Percentiles rank a stretch among this genome's conserved stretches.
Evolutionary conservation across 2,329 filamentous ascomycete species (phyloP).

Genomic region (Colletotrichum kahawae): DNA sequence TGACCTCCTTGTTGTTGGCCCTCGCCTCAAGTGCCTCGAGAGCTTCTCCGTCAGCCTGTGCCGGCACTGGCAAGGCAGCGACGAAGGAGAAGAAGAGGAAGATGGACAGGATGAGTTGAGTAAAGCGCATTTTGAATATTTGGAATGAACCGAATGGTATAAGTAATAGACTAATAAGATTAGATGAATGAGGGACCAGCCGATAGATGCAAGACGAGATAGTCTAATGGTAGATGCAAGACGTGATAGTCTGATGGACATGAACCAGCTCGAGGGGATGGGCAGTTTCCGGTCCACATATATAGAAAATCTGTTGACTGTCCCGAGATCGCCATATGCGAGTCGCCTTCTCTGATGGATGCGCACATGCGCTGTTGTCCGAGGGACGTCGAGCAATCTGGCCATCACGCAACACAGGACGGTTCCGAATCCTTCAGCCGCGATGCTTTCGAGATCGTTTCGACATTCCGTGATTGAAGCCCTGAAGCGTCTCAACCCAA

Average conservation of each 20-base stretch:
- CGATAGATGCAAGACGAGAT: background rate
- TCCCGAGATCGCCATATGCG: background rate
- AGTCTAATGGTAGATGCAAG: too few relatives aligned
- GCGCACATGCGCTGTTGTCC: background rate
- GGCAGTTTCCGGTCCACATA: background rate
- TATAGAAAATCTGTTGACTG: background rate
- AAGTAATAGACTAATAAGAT: background rate
- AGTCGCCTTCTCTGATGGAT: background rate
- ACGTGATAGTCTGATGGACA: background rate
- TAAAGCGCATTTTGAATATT: background rate
- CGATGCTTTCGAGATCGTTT: background rate
- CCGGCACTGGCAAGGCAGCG: background rate
- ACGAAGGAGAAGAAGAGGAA: constrained; percentile 3
- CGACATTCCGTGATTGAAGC: background rate
- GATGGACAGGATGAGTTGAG: background rate
- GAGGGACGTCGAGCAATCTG: background rate
- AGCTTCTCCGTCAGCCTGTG: background rate
- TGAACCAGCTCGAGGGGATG: too few relatives aligned
- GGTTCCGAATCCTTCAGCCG: background rate
- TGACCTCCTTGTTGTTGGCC: background rate
- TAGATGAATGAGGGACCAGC: background rate
- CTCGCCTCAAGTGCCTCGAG: background rate
- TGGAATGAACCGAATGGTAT: background rate
- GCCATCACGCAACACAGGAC: background rate
- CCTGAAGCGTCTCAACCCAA: background rate